Conservation (phyloP, 805 yeast species). For the Spathaspora sp. region DNA sequence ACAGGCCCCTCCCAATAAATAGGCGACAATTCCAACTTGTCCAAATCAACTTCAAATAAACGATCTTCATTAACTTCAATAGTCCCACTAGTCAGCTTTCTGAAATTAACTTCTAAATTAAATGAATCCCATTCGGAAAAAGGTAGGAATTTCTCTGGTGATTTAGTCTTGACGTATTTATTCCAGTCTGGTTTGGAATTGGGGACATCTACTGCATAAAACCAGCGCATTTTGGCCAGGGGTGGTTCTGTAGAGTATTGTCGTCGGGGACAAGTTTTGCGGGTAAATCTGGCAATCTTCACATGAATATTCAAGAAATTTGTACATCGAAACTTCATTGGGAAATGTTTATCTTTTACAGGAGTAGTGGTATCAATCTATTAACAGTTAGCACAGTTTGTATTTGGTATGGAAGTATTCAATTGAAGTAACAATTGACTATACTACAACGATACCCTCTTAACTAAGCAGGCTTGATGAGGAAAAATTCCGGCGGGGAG, state of each 20-base stretch:
- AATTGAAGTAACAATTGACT: too few species aligned
- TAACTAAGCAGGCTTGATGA: too few species aligned
- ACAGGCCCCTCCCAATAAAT: slow-evolving; percentile 87
- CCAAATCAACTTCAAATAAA: slow-evolving; percentile 68
- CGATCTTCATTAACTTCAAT: slow-evolving; percentile 79
- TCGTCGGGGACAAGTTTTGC: background rate
- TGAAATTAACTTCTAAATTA: slow-evolving; percentile 46
- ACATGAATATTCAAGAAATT: too few species aligned
- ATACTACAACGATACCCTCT: too few species aligned
- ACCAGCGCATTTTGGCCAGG: slow-evolving; percentile 53
- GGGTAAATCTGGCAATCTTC: too few species aligned
- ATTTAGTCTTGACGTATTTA: slow-evolving; percentile 45
- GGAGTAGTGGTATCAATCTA: too few species aligned
- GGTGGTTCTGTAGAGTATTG: background rate
- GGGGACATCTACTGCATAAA: slow-evolving; percentile 80
- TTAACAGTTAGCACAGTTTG: too few species aligned
- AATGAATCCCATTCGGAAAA: slow-evolving; percentile 63
- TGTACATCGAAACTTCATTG: too few species aligned
- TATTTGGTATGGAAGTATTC: too few species aligned
- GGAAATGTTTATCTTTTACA: too few species aligned
- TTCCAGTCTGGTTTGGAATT: slow-evolving; percentile 60
- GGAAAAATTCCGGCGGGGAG: too few species aligned
- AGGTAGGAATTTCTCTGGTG: slow-evolving; percentile 60
- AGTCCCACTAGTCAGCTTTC: background rate
- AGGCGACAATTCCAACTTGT: slow-evolving; percentile 53